These are phyloP conservation scores for Penicillium atrosanguineum DNA, from an alignment of 495 filamentous ascomycete species.

Conservation along the genomic window DNA sequence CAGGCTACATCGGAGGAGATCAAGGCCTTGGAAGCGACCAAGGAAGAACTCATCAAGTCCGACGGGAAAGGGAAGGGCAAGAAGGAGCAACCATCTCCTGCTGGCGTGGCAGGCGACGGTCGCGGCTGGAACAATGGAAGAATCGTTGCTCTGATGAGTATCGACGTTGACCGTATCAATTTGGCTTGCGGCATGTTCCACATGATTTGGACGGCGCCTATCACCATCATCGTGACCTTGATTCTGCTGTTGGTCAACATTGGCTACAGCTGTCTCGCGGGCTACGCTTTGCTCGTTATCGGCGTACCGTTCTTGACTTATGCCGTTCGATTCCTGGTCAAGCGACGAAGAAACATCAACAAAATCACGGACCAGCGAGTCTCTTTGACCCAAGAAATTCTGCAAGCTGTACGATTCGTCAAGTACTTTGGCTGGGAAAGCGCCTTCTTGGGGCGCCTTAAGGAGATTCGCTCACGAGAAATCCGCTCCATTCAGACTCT, in stretches of 20 bases:
- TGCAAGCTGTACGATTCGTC: constrained; percentile 88
- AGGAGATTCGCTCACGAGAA: constrained; percentile 68
- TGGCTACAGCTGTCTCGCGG: constrained; percentile 82
- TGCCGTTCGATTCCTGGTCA: constrained; percentile 70
- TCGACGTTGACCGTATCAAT: constrained; percentile 88
- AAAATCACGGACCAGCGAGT: constrained; percentile 90
- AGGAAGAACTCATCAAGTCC: constrained; percentile 42
- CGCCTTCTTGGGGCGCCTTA: constrained; percentile 75
- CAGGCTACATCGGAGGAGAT: constrained; percentile 41
- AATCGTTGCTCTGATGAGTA: constrained; percentile 88
- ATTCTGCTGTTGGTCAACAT: constrained; percentile 79
- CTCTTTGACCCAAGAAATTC: constrained; percentile 86
- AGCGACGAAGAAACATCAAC: constrained; percentile 73
- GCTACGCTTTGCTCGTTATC: constrained; percentile 77
- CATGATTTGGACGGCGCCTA: constrained; percentile 80
- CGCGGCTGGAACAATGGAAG: constrained; percentile 87
- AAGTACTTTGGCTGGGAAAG: constrained; percentile 96
- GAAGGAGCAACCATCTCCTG: constrained; percentile 13
- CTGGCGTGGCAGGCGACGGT: constrained; percentile 59
- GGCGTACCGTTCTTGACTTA: constrained; percentile 71
- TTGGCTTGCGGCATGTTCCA: constrained; percentile 85
- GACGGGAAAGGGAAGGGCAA: constrained; percentile 33
- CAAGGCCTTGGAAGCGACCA: constrained; percentile 34
- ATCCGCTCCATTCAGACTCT: constrained; percentile 77
- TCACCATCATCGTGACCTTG: constrained; percentile 74